Base-by-base conservation (phyloP, 495 filamentous ascomycete genomes). In the Penicillium atrosanguineum region DNA sequence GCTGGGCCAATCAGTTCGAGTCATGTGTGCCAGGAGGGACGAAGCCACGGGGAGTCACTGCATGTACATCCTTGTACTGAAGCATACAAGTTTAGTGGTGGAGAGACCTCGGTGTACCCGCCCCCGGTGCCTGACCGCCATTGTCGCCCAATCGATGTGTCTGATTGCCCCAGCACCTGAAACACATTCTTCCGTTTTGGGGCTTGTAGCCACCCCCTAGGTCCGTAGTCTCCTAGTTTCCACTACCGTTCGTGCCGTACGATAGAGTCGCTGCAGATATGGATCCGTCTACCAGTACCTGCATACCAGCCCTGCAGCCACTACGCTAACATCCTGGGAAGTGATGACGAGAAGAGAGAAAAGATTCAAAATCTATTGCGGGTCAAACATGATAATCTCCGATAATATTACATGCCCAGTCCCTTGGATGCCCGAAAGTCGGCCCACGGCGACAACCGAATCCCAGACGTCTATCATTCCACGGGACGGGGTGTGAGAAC, bases 401-500 rank as follows among this genome's bases (percentile, higher is more conserved):
- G 48, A 65, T 76, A 73, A 70, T 67, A 70, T 63, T 76, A 76
- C 73, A 76, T 62, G 69, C 57, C 71, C 68, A 50, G 62, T 61
- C 61, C 63, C 52, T 57, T 52, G 55, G 57, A 55, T 56, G 45
- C 50, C 60, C 67, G 54, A 50, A 38, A 52, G 62, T 60, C 61
- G 55, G 61, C 60, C 58, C 61, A 62, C 62, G 63, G 60, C 63
- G 48, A 55, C 53, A 60, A 60, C 59, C 59, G 46, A 55, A 57
- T 55, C 55, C 57, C 50, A 59, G 56, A 59, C 52, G 53, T 64
- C 53, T 64, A 64, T 59, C 52, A 44, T 46, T 52, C 48, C 59
- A 47, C 20, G 62, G 53, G 57, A 52, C 54, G 57, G 63, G 65
- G 53, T 61, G 49, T 48, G 56, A 51, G 50, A 60, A 57, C 46